Evolutionary conservation across 2,329 filamentous ascomycete genomes (phyloP), one percentile per base, ranked within the genome.

Genomic region (Colletotrichum gigasporum): DNA sequence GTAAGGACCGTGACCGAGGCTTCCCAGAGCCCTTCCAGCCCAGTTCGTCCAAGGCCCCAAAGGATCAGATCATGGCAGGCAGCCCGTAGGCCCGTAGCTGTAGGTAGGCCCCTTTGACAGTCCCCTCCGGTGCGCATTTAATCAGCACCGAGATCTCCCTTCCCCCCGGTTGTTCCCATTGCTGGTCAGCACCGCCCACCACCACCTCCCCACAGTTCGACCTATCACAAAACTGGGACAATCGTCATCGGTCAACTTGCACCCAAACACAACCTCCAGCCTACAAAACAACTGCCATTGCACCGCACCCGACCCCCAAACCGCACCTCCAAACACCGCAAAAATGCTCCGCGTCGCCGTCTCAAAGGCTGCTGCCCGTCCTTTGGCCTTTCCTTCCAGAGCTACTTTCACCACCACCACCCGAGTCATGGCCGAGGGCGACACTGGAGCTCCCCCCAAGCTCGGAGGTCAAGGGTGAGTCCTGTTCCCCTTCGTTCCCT

Each of bases 291-390:
- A 1, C 30, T 50, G 45, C 55, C 42, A 39, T 52, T 59, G 52
- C 24, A 66, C 61, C 37, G 63, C 59, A 63, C 48, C 39, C 34
- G 34, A 54, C 47, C 24, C 34, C 14, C 39, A 58, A 57, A 63
- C 24, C 48, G 58, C 52, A 30, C 55, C 54, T 42, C 58, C 67
- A 66, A 64, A 45, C 47, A 63, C 59, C 28, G 52, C 63, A 74
- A 78, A 60, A 60, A 94, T 94, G 91, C 85, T 92, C 74, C 89
- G 90, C 76, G 87, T 89, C 75, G 79, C 85, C 70, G 77, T 89
- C 73, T 76, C 81, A 77, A 86, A 87, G 78, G 79, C 83, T 71
- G 82, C 83, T 68, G 75, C 82, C 70, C 76, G 83, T 73, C 83
- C 87, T 72, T 80, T 85, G 71, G 80, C 83, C 72, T 73, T 80